Percentiles rank a stretch among this genome's conserved stretches.
Evolutionary conservation across 163 green algal species (phyloP).

Genomic region (Coccomyxa subellipsoidea): DNA sequence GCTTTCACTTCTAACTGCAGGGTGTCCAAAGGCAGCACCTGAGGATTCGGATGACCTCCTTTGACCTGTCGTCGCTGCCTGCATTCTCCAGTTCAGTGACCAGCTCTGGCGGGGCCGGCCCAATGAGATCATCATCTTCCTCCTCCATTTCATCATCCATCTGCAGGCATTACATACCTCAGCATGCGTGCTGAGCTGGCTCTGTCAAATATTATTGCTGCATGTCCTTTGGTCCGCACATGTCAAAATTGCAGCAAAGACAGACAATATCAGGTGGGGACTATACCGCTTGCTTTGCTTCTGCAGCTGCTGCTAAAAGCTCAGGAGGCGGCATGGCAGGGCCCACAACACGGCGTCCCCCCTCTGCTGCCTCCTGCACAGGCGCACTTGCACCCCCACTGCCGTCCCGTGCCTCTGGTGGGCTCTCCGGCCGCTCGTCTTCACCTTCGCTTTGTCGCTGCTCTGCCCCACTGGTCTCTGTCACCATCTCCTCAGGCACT

Average conservation of each 20-base stretch:
- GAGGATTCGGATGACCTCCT: slow-evolving; percentile 60
- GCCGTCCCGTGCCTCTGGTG: neutral
- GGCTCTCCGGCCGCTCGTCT: neutral
- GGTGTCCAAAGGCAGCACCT: slow-evolving; percentile 2
- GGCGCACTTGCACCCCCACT: neutral
- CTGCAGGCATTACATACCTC: slow-evolving; percentile 8
- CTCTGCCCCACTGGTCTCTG: neutral
- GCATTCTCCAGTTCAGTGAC: slow-evolving; percentile 52
- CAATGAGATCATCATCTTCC: slow-evolving; percentile 56
- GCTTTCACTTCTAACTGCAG: neutral
- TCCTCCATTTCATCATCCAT: slow-evolving; percentile 34
- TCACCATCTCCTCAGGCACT: neutral
- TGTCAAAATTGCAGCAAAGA: too few species aligned
- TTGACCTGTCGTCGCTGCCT: slow-evolving; percentile 30
- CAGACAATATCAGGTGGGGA: neutral
- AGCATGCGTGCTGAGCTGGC: neutral
- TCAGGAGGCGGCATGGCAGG: slow-evolving; percentile 59
- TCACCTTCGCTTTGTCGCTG: neutral
- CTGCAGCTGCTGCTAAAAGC: slow-evolving; percentile 62
- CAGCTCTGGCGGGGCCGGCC: slow-evolving; percentile 68
- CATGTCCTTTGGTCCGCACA: too few species aligned
- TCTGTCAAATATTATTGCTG: neutral
- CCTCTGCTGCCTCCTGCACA: neutral
- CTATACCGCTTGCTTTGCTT: slow-evolving; percentile 9
- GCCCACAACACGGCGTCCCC: slow-evolving; percentile 28